Evolutionary conservation across 768 basidiomycete genomes (phyloP).

Genomic region (Suillus cothurnatus): DNA sequence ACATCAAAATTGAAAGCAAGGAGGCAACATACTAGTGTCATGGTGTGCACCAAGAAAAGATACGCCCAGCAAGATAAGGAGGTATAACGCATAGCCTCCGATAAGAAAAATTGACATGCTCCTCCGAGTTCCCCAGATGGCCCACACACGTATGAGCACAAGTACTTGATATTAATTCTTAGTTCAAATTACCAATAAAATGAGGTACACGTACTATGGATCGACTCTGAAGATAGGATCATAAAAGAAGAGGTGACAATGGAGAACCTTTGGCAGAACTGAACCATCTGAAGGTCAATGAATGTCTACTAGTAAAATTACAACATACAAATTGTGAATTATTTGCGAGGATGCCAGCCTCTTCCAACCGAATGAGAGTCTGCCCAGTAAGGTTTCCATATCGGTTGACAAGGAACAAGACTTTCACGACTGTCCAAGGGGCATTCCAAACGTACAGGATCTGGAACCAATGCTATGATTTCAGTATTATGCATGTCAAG

Average conservation of each 20-base stretch:
- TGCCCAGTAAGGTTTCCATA: constrained; percentile 23
- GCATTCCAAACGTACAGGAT: constrained; percentile 15
- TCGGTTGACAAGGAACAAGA: constrained; percentile 22
- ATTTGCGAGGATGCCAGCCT: constrained; percentile 21
- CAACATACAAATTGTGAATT: constrained; percentile 18
- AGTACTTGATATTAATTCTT: constrained; percentile 17
- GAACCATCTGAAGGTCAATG: neutral
- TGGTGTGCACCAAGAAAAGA: neutral
- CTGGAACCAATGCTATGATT: neutral
- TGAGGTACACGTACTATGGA: constrained; percentile 22
- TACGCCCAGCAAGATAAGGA: neutral
- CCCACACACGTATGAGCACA: constrained; percentile 27
- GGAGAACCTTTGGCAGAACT: constrained; percentile 21
- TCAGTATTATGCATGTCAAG: constrained; percentile 17
- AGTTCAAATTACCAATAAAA: neutral
- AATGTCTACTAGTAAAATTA: neutral
- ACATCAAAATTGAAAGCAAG: neutral
- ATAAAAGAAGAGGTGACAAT: constrained; percentile 3
- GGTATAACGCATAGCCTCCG: constrained; percentile 17
- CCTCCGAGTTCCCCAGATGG: constrained; percentile 20
- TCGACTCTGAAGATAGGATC: constrained; percentile 21
- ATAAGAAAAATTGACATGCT: neutral
- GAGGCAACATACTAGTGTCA: neutral
- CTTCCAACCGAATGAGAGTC: constrained; percentile 22
- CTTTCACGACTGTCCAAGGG: constrained; percentile 18